Conservation (phyloP, 2,329 filamentous ascomycete species). For the Alternaria sp. region DNA sequence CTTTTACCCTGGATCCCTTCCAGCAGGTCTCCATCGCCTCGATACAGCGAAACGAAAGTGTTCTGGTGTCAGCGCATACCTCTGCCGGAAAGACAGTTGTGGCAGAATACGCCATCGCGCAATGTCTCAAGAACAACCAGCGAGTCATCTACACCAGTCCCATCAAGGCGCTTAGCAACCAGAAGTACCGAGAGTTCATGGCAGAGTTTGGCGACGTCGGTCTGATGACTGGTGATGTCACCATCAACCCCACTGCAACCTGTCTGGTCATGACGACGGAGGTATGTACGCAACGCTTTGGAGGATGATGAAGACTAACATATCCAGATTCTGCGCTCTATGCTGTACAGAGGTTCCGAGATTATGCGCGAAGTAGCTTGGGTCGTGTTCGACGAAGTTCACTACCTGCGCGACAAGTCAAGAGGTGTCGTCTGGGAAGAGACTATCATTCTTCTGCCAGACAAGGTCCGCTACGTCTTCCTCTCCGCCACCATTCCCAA, state of each 20-base stretch:
- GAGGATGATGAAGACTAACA: conserved; percentile 20
- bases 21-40: conserved; percentile 93
- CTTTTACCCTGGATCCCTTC: conserved; percentile 95
- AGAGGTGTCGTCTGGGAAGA: conserved; percentile 99
- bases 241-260: conserved; percentile 97
- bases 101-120: conserved; percentile 96
- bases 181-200: conserved; percentile 96
- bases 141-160: conserved; percentile 99
- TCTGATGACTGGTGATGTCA: conserved; percentile 98
- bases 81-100: conserved; percentile 98
- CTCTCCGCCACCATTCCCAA: conserved; percentile 98
- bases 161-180: conserved; percentile 98
- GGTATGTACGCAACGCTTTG: conserved; percentile 34
- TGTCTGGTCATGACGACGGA: conserved; percentile 99
- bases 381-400: conserved; percentile 98
- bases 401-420: conserved; percentile 94
- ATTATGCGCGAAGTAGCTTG: conserved; percentile 99
- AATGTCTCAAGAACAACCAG: conserved; percentile 96
- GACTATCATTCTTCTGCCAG: conserved; percentile 95
- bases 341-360: conserved; percentile 97
- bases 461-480: conserved; percentile 99
- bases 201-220: conserved; percentile 96
- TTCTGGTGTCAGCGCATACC: conserved; percentile 95
- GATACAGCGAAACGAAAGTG: conserved; percentile 94
- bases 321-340: conserved; percentile 87